A percentile compares a stretch with the other conserved stretches of the same genome.
phyloP scores from a whole-genome alignment of 2,329 filamentous ascomycete species.

The Emydomyces testavorans region DNA sequence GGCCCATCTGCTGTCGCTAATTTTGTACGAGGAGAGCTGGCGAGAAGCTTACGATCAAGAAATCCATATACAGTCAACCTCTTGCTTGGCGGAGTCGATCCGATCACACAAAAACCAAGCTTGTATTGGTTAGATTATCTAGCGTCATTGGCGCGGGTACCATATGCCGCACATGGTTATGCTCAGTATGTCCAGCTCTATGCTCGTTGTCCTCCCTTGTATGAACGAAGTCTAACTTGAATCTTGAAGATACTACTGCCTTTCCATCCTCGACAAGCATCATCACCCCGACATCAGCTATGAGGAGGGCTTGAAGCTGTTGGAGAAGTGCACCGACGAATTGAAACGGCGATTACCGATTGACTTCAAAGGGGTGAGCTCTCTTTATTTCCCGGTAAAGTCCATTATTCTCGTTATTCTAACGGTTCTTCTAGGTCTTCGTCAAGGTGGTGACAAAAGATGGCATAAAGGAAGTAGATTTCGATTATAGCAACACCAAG shows the following conservation, averaged over 20 bases:
- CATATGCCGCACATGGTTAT: conserved; percentile 95
- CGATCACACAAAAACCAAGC: conserved; percentile 78
- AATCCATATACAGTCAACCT: conserved; percentile 97
- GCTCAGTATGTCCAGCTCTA: conserved; percentile 58
- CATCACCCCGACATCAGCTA: conserved; percentile 89
- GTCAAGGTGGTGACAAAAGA: conserved; percentile 96
- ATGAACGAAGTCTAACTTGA: neutral
- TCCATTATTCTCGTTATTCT: conserved; percentile 22
- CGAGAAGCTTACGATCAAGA: conserved; percentile 75
- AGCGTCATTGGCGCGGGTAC: conserved; percentile 72
- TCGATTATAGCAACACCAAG: conserved; percentile 59
- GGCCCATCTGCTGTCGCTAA: conserved; percentile 78
- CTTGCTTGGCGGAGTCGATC: conserved; percentile 83
- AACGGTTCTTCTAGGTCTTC: conserved; percentile 25
- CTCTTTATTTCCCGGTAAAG: neutral
- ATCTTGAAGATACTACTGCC: conserved; percentile 71
- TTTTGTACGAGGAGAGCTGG: conserved; percentile 90
- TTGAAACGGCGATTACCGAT: conserved; percentile 92
- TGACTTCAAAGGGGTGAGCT: conserved; percentile 87
- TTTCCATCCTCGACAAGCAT: conserved; percentile 96
- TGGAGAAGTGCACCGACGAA: conserved; percentile 93
- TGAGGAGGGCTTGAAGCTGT: conserved; percentile 79
- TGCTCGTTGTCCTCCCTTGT: neutral
- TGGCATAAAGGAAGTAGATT: conserved; percentile 73
- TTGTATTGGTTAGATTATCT: conserved; percentile 98